Percentiles rank a stretch among this genome's conserved stretches.
These are phyloP conservation scores for Hansfordia pulvinata DNA, from an alignment of 2,329 filamentous ascomycete species.

Conservation along the genomic window DNA sequence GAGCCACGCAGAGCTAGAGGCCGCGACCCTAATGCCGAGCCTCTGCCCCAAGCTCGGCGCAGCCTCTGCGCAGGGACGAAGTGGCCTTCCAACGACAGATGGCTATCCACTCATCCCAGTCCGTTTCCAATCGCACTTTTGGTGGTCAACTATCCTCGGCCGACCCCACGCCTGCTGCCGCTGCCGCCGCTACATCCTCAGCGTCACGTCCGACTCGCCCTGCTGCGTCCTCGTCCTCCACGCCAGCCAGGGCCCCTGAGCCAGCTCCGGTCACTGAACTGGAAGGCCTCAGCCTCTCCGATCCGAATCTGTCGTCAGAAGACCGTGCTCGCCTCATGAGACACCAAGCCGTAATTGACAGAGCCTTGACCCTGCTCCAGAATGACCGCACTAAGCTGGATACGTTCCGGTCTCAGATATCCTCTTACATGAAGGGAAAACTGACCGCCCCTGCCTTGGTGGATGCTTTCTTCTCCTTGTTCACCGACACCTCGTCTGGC, in stretches of 20 bases:
- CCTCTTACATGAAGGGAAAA: slow-evolving; percentile 58
- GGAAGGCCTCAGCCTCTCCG: slow-evolving; percentile 35
- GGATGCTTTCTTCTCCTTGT: slow-evolving; percentile 77
- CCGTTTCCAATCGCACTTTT: slow-evolving; percentile 66
- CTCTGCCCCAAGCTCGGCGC: slow-evolving; percentile 65
- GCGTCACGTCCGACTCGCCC: slow-evolving; percentile 13
- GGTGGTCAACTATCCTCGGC: slow-evolving; percentile 64
- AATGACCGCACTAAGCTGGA: slow-evolving; percentile 63
- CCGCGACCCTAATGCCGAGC: slow-evolving; percentile 76
- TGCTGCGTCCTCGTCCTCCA: slow-evolving; percentile 10
- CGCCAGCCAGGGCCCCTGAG: slow-evolving; percentile 10
- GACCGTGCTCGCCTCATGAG: slow-evolving; percentile 70
- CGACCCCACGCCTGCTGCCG: slow-evolving; percentile 16
- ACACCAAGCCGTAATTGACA: slow-evolving; percentile 74
- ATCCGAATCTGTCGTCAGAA: slow-evolving; percentile 49
- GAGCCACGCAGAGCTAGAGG: slow-evolving; percentile 28
- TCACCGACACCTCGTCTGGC: slow-evolving; percentile 61
- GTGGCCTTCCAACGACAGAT: slow-evolving; percentile 84
- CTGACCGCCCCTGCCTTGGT: slow-evolving; percentile 65
- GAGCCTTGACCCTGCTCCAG: slow-evolving; percentile 66
- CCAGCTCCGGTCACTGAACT: slow-evolving; percentile 21
- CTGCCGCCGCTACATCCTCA: slow-evolving; percentile 18
- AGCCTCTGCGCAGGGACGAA: slow-evolving; percentile 73
- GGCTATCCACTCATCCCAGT: slow-evolving; percentile 80
- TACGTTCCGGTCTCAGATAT: slow-evolving; percentile 69